phyloP scores from a whole-genome alignment of 768 basidiomycete genomes.

The Cystobasidium tubakii region DNA sequence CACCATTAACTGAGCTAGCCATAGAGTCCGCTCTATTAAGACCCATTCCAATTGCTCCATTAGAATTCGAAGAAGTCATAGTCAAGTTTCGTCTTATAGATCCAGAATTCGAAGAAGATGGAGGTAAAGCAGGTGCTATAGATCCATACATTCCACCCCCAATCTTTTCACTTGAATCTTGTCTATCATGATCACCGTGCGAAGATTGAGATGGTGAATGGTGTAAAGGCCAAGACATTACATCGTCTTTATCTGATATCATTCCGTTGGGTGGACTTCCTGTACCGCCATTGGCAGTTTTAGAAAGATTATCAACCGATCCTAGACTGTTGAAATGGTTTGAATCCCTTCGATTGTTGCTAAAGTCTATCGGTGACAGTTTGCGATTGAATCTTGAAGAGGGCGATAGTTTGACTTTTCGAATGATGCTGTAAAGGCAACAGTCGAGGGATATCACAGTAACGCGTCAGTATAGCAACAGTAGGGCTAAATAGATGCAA shows the following conservation, averaged over 20 bases:
- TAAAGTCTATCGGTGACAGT: conserved; percentile 29
- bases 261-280: background rate
- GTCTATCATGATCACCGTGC: conserved; percentile 2
- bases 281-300: background rate
- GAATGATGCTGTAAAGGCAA: conserved; percentile 23
- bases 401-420: conserved; percentile 32
- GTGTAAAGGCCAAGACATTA: conserved; percentile 25
- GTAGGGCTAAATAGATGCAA: background rate
- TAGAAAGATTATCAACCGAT: background rate
- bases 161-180: conserved; percentile 7
- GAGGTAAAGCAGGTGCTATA: conserved; percentile 10
- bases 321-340: background rate
- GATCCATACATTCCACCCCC: background rate
- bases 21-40: conserved; percentile 12
- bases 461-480: background rate
- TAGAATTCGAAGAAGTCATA: background rate
- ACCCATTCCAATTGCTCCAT: background rate
- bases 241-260: conserved; percentile 7
- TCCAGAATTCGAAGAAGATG: background rate
- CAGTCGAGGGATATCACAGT: background rate
- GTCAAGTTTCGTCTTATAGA: conserved; percentile 1
- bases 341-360: background rate
- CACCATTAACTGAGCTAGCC: background rate
- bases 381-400: conserved; percentile 31
- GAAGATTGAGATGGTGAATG: conserved; percentile 16